phyloP scores from a whole-genome alignment of 2,329 filamentous ascomycete species.

The Xylariaceae sp. region DNA sequence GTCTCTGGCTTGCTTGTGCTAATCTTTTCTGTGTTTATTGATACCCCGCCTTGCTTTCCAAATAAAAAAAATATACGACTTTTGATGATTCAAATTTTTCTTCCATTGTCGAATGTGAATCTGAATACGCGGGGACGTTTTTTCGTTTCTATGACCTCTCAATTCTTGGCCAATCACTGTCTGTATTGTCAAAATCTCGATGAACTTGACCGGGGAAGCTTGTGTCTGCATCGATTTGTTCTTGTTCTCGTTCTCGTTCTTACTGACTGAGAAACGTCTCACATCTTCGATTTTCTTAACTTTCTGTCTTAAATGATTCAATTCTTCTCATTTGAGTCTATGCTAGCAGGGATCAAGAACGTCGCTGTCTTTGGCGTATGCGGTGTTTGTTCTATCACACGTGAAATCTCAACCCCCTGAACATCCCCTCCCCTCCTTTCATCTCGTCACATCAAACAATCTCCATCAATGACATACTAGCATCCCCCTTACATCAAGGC shows the following conservation, averaged over 20 bases:
- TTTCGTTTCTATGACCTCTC: too few relatives aligned
- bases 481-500: slow-evolving; percentile 15
- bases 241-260: too few relatives aligned
- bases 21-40: slow-evolving; percentile 4
- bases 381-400: too few relatives aligned
- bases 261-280: too few relatives aligned
- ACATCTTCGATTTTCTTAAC: neutral
- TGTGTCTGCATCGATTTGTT: too few relatives aligned
- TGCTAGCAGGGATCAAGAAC: slow-evolving; percentile 19
- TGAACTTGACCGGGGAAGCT: too few relatives aligned
- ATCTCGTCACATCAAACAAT: neutral
- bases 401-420: neutral
- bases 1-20: neutral
- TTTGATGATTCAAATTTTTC: slow-evolving; percentile 4
- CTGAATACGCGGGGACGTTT: neutral
- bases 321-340: too few relatives aligned
- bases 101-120: slow-evolving; percentile 2
- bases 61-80: slow-evolving; percentile 7
- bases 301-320: neutral
- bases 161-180: too few relatives aligned
- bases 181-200: too few relatives aligned
- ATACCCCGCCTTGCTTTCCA: slow-evolving; percentile 12
- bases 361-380: slow-evolving; percentile 28
- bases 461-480: too few relatives aligned
- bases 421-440: neutral